A percentile compares a stretch with the other conserved stretches of the same genome.
phyloP scores from a whole-genome alignment of 495 filamentous ascomycete species.

The Penicillium verhagenii region DNA sequence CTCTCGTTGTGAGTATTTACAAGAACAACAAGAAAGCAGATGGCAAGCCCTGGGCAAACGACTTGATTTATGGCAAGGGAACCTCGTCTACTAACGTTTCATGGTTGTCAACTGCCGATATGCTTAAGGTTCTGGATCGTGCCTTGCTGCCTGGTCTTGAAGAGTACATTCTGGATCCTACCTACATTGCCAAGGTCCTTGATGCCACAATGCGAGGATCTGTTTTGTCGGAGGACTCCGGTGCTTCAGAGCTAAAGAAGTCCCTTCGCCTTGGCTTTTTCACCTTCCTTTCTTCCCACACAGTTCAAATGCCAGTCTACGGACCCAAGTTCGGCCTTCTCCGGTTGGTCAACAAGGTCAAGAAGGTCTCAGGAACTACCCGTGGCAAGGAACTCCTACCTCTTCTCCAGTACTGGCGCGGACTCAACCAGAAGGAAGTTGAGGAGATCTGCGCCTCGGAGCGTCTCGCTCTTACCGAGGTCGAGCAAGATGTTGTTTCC shows the following conservation, averaged over 20 bases:
- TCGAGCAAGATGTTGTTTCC: conserved; percentile 59
- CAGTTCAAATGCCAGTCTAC: conserved; percentile 62
- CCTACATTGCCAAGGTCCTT: conserved; percentile 60
- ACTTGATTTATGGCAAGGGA: conserved; percentile 57
- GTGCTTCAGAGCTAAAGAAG: conserved; percentile 61
- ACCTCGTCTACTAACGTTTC: conserved; percentile 48
- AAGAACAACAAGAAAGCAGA: conserved; percentile 41
- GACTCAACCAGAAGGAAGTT: conserved; percentile 43
- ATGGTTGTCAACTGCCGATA: conserved; percentile 59
- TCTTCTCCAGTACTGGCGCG: conserved; percentile 63
- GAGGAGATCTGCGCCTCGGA: conserved; percentile 51
- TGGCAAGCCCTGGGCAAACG: conserved; percentile 47
- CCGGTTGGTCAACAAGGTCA: conserved; percentile 64
- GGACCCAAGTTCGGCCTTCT: conserved; percentile 68
- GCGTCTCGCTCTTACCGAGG: conserved; percentile 54
- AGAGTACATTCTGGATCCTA: conserved; percentile 75
- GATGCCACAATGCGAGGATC: conserved; percentile 54
- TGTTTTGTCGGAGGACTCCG: conserved; percentile 31
- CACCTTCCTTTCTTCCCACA: conserved; percentile 73
- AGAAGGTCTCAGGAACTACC: conserved; percentile 63
- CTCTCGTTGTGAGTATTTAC: conserved; percentile 46
- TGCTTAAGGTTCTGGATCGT: conserved; percentile 57
- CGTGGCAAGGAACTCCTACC: conserved; percentile 71
- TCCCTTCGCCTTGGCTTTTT: conserved; percentile 62
- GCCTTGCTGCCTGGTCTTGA: conserved; percentile 71